Percentiles rank a stretch among this genome's conserved stretches.
Evolutionary conservation across 2,329 filamentous ascomycete genomes (phyloP).

Genomic region (Hypoxylon sp.): DNA sequence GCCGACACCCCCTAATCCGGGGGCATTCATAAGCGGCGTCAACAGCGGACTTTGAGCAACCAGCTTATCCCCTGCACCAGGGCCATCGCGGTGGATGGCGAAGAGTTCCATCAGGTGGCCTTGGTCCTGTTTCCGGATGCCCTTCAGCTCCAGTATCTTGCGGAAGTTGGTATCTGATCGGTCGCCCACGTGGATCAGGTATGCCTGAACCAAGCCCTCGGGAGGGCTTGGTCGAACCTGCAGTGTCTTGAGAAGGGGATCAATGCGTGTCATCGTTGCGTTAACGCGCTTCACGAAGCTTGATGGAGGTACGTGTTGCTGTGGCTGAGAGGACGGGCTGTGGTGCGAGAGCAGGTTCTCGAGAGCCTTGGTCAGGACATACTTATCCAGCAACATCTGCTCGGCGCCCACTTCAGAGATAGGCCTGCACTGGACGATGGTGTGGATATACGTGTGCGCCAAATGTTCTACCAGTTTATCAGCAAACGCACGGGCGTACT

Average conservation of each 20-base stretch:
- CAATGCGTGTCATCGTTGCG: slow-evolving; percentile 86
- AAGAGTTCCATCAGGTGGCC: slow-evolving; percentile 88
- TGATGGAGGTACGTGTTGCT: slow-evolving; percentile 61
- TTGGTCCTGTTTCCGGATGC: slow-evolving; percentile 88
- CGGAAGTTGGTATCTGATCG: slow-evolving; percentile 94
- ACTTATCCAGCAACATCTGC: slow-evolving; percentile 97
- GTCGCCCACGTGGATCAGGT: slow-evolving; percentile 96
- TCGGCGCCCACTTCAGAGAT: slow-evolving; percentile 95
- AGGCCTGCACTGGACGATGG: slow-evolving; percentile 89
- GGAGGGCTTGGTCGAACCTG: slow-evolving; percentile 93
- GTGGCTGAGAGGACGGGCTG: slow-evolving; percentile 58
- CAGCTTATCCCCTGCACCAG: slow-evolving; percentile 77
- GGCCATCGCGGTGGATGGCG: slow-evolving; percentile 81
- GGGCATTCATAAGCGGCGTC: slow-evolving; percentile 71
- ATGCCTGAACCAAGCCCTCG: slow-evolving; percentile 95
- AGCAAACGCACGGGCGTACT: slow-evolving; percentile 94
- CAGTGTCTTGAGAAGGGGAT: slow-evolving; percentile 94
- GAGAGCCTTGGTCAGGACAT: slow-evolving; percentile 86
- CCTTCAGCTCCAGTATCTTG: slow-evolving; percentile 96
- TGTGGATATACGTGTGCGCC: slow-evolving; percentile 82
- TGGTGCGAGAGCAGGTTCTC: slow-evolving; percentile 77
- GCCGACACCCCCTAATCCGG: slow-evolving; percentile 58
- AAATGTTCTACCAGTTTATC: slow-evolving; percentile 95
- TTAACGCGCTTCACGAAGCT: slow-evolving; percentile 90
- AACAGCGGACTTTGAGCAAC: slow-evolving; percentile 79